Evolutionary conservation across 148 eudicot species (phyloP), one percentile per base, ranked within the genome.

Genomic region (Hydrangea macrophylla): DNA sequence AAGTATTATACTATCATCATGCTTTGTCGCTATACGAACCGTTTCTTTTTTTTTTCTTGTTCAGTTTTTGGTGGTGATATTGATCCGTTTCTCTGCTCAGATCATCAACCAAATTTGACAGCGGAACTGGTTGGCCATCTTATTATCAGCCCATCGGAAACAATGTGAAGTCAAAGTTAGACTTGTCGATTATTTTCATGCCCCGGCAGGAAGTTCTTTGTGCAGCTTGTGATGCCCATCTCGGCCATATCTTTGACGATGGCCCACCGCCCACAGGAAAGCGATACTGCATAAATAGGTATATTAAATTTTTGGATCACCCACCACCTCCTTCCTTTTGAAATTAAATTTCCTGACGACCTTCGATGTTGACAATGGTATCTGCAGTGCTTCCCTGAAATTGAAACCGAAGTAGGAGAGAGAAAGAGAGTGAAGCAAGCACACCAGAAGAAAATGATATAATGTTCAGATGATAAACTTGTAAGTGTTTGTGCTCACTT

Each of bases 91-190:
- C 27, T 69, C 33, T 77, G 26, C 20, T 26, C 8, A 92, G 98
- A 68, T 92, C 98, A 68, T 81, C 91, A 6, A 89, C 98, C 36
- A 92, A 92, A 73, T 92, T 92, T 45, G 96, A 92, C 48, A 92
- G 98, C 32, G 98, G 98, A 40, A 92, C 98, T 20, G 98, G 98
- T 31, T 92, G 98, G 98, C 98, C 98, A 25, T 92, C 98, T 0
- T 92, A 92, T 60, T 89, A 89, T 60, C 68, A 83, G 70, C 85
- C 89, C 1, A 69, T 89, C 24, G 96, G 93, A 55, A 71, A 81
- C 79, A 92, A 89, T 72, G 98, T 89, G 65, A 92, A 85, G 78
- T 76, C 96, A 11, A 89, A 92, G 77, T 40, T 92, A 56, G 98
- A 92, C 71, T 37, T 89, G 81, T 92, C 96, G 0, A 84, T 92